Conservation (phyloP, 306 rosid species). For the Styphnolobium japonicum region DNA sequence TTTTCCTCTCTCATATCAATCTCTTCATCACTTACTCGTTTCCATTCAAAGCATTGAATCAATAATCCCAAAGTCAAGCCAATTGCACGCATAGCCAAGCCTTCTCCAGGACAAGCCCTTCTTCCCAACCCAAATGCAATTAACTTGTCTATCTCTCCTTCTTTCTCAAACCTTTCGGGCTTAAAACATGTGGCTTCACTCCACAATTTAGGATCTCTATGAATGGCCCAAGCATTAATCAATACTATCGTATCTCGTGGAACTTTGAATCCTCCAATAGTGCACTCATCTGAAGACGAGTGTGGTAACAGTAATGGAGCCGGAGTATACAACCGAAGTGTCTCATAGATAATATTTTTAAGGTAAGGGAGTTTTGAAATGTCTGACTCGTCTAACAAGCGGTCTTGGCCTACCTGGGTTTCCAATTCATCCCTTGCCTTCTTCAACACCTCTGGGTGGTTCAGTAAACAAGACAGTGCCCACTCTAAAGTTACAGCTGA, state of each 20-base stretch:
- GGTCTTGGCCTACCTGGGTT: constrained; percentile 31
- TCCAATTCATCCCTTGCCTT: constrained; percentile 42
- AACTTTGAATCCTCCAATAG: constrained; percentile 29
- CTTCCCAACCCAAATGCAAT: constrained; percentile 34
- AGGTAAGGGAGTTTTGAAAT: constrained; percentile 47
- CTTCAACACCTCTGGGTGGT: constrained; percentile 31
- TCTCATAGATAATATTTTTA: constrained; percentile 40
- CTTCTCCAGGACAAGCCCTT: constrained; percentile 18
- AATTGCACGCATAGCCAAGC: constrained; percentile 7
- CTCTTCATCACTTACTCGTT: neutral
- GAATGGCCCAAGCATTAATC: constrained; percentile 59
- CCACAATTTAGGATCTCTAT: constrained; percentile 50
- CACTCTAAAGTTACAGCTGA: constrained; percentile 53
- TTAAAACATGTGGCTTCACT: constrained; percentile 33
- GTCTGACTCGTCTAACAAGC: constrained; percentile 38
- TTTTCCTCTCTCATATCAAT: constrained; percentile 25
- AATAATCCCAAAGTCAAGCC: constrained; percentile 1
- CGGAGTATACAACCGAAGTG: constrained; percentile 33
- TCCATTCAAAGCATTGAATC: constrained; percentile 34
- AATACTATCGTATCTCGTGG: constrained; percentile 46
- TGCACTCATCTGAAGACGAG: constrained; percentile 37
- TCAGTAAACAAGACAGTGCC: constrained; percentile 18
- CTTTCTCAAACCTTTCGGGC: constrained; percentile 28
- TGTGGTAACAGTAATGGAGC: constrained; percentile 54
- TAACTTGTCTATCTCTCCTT: constrained; percentile 16